phyloP scores from a whole-genome alignment of 2,329 filamentous ascomycete species.

The Calycina herbarum region DNA sequence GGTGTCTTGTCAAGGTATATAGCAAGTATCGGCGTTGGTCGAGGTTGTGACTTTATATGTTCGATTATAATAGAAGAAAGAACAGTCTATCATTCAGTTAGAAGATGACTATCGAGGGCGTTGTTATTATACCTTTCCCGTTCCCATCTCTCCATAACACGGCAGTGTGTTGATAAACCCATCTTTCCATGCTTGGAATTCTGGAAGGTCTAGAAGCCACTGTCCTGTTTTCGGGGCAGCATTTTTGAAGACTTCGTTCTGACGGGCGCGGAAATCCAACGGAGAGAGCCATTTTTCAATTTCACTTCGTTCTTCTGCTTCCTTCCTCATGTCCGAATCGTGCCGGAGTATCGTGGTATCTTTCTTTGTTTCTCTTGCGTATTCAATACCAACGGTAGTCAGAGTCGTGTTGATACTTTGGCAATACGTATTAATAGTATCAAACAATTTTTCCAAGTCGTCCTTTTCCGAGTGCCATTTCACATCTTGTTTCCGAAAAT shows the following conservation, averaged over 20 bases:
- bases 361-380: neutral
- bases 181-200: constrained; percentile 22
- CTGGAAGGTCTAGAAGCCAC: constrained; percentile 19
- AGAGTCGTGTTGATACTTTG: neutral
- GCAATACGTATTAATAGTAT: neutral
- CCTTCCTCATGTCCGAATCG: constrained; percentile 2
- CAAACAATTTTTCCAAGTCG: neutral
- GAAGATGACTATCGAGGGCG: neutral
- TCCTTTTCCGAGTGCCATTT: constrained; percentile 26
- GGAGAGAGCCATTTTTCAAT: constrained; percentile 26
- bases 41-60: constrained; percentile 7
- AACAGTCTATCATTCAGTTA: constrained; percentile 16
- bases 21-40: constrained; percentile 17
- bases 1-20: constrained; percentile 23
- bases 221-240: constrained; percentile 8
- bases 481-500: constrained; percentile 9
- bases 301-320: constrained; percentile 17
- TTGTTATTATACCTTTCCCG: constrained; percentile 19
- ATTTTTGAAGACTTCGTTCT: constrained; percentile 16
- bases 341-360: neutral
- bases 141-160: constrained; percentile 22
- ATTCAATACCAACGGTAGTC: neutral
- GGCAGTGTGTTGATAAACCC: constrained; percentile 19
- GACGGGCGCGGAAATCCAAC: constrained; percentile 19
- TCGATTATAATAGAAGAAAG: constrained; percentile 21